phyloP scores from a whole-genome alignment of 257 asterid species.

The Verbascum thapsus region DNA sequence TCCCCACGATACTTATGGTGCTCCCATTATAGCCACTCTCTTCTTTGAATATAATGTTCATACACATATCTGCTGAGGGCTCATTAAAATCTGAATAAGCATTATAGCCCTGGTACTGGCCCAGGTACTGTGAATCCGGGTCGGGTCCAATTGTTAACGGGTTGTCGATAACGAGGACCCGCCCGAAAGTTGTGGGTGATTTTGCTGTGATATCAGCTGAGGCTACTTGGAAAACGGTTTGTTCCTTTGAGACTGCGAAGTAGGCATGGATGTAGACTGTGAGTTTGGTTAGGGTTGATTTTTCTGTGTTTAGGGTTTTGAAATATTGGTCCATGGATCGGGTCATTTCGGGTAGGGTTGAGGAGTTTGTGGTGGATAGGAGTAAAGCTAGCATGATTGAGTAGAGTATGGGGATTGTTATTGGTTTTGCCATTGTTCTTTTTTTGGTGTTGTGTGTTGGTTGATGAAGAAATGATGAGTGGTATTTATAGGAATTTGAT shows the following conservation, averaged over 20 bases:
- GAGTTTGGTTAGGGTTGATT: constrained; percentile 23
- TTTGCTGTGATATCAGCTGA: constrained; percentile 4
- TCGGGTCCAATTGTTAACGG: constrained; percentile 24
- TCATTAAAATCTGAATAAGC: constrained; percentile 21
- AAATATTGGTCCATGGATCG: constrained; percentile 1
- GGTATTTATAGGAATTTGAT: not conserved
- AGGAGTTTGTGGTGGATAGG: not conserved
- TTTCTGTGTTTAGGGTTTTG: constrained; percentile 16
- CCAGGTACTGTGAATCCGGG: constrained; percentile 22
- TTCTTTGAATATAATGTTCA: constrained; percentile 22
- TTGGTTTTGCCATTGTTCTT: not conserved
- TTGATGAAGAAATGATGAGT: not conserved
- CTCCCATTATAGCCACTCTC: constrained; percentile 31
- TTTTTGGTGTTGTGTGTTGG: not conserved
- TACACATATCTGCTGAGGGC: constrained; percentile 24
- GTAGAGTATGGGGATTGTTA: not conserved
- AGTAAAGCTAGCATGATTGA: not conserved
- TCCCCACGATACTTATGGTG: constrained; percentile 27
- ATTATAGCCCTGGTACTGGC: constrained; percentile 34
- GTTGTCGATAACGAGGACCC: constrained; percentile 32
- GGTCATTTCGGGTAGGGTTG: not conserved
- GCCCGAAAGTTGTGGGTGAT: constrained; percentile 30
- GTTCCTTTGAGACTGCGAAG: constrained; percentile 22
- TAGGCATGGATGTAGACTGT: constrained; percentile 36
- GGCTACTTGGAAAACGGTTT: constrained; percentile 30